Evolutionary conservation across 768 basidiomycete genomes (phyloP), one percentile per base, ranked within the genome.

Genomic region (Phlebiopsis flavidoalba): DNA sequence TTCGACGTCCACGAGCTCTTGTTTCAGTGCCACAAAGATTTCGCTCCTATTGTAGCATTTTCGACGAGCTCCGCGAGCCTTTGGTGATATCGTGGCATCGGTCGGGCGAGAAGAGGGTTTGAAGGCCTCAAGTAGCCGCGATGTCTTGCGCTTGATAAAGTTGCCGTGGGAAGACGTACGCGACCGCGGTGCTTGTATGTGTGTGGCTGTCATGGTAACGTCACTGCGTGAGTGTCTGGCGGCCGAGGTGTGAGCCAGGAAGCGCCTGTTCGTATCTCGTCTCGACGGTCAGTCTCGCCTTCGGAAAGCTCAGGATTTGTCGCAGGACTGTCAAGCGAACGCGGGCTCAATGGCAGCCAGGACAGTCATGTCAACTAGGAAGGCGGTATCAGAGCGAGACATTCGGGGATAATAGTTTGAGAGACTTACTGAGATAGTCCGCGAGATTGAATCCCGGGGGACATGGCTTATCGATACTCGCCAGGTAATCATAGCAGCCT

Each of bases 371-470:
- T 76, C 79, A 67, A 74, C 74, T 79, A 31, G 3, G 19, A 15
- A 70, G 52, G 7, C 26, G n/a, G 57, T 15, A 59, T 5, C 26
- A 22, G 19, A 31, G 36, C 33, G 26, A 53, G 24, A 59, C 54
- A 60, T 8, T 22, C 50, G 50, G 8, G 6, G 24, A 12, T 22
- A n/a, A 31, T 31, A 60, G 31, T 12, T 6, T 45, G 40, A 22
- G 21, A 21, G 7, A 14, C 90, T 57, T 70, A 95, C 95, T 98
- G 59, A 98, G 76, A 74, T 86, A 98, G 75, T 99, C 97, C 0
- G 96, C 97, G 64, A 98, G 91, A 70, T 99, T 99, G 73, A 95
- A 98, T 0, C 96, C 97, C 10, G 86, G 78, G 5, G 97, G 97
- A 69, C 97, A 99, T 0, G 87, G 83, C 60, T 86, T 82, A 0